Evolutionary conservation across 2,329 filamentous ascomycete species (phyloP), one percentile per base, ranked within the genome.

Genomic region (Aspergillus costaricaensis): DNA sequence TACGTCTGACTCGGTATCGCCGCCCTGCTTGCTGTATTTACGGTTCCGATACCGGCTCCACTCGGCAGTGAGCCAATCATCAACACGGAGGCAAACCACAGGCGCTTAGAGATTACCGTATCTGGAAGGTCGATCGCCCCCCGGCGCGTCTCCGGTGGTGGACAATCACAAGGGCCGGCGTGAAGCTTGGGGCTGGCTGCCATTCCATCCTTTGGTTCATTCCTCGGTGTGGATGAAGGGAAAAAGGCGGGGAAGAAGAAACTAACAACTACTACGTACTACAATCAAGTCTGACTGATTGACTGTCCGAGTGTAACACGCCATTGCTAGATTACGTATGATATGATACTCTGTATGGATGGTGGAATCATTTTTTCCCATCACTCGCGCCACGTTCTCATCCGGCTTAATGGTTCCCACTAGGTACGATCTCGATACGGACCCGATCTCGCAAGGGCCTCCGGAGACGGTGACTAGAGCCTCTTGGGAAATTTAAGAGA

Each of bases 361-460:
- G 15, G 19, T 50, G 14, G 51, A 19, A 36, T 14, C 10, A 10
- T 32, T 30, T 17, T 30, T 9, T 21, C 27, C 36, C 39, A 55
- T 44, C 27, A 55, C 39, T 55, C 25, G 39, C 41, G 53, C 53
- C 53, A 55, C 53, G 53, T 55, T 55, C 53, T 17, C 30, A 19
- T 32, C 32, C 38, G 23, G 36, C 21, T 55, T 43, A 30, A 44
- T 38, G 52, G 52, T 55, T 55, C 38, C 52, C 52, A 30, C 52
- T 41, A 21, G 30, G 50, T 32, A 27, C 27, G 52, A 55, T 47
- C 53, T 55, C 43, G 53, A 47, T 55, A 55, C 53, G 43, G 53
- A 47, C 53, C 39, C 41, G 53, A 44, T 55, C 53, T 55, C 53
- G 53, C 39, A 38, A 47, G 53, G 53, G 53, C 41, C 36, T 21